Base-by-base conservation (phyloP, 306 rosid genomes). In the Pyrus communis region DNA sequence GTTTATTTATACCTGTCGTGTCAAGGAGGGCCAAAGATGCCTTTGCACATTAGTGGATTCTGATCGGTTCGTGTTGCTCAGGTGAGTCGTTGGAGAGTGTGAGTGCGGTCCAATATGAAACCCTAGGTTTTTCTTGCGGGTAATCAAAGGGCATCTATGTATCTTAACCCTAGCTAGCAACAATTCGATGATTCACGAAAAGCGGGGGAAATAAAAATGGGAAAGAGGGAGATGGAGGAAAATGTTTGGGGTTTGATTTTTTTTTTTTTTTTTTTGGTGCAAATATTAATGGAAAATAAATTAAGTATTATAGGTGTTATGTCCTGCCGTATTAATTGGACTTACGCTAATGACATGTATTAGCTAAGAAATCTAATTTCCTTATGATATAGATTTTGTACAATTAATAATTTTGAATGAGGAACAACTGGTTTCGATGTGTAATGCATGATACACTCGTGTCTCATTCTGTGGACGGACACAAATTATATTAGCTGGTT, bases 11-110 rank as follows among this genome's bases (percentile, higher is more conserved):
- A 75, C 88, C 84, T 85, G 90, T 89, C 96, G 88, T 82, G 90
- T 91, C 90, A 78, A 46, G 78, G 71, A 87, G 80, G 86, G 84
- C 85, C 60, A 75, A 86, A 84, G 88, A 87, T 87, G 88, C 91
- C 85, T 64, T 64, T 71, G 93, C 97, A 91, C 93, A 85, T 84
- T 81, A 76, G 73, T 25, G 3, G 54, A 1, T 69, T 59, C 0
- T 57, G 42, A 89, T 87, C 89, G 86, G 98, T 69, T 28, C 91
- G 95, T 94, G 85, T 0, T 0, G 0, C 2, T 0, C 88, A 94
- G 81, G 5, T 14, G 3, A 11, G 6, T 0, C 7, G 0, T 0
- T 1, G 27, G 79, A 73, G 89, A 9, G 89, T 88, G 88, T 71
- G 28, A 14, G 42, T 75, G 22, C 21, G n/a, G 18, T 7, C 25